Base-by-base conservation (phyloP, 2,329 filamentous ascomycete species). In the Aureobasidium sp. region DNA sequence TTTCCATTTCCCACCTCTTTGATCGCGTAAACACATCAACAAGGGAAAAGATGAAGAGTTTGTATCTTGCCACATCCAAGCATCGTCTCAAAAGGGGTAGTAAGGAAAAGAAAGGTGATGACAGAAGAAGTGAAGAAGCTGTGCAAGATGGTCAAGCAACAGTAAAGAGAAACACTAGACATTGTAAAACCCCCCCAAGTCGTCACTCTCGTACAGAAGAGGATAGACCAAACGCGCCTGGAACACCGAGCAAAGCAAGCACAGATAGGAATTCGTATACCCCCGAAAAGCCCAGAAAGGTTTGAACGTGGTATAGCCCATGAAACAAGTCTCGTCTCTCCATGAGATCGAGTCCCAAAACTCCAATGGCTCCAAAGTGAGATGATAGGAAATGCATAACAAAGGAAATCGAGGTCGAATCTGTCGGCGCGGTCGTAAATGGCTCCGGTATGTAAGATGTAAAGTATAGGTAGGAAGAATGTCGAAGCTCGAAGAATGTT, bases 301-400 rank as follows among this genome's bases (percentile, higher is more conserved):
- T 49, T 51, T 42, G 45, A 59, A 60, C 57, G 57, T 62, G 60
- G 60, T 62, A 62, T 62, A 62, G 41, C 60, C 58, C 58, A 55
- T 45, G 27, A 47, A 56, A 52, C 8, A 49, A 60, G 22, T n/a
- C 44, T 48, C 45, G 45, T 60, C 15, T 15, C 39, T 41, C 41
- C 25, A 11, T 31, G 39, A 37, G 41, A 17, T 36, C 45, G 37
- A 45, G 41, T 11, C 58, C 45, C 36, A 9, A 8, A 52, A 62
- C 49, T 14, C 60, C 59, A 14, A 25, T 47, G 39, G 37, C 25
- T 45, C 45, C 55, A 37, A 49, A 45, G 42, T 49, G 44, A 37
- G 22, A 36, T 31, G 25, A 17, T 27, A 58, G 55, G 37, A 56
- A 34, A 62, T 62, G 60, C 49, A 48, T 62, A 36, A 62, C 51